Percentiles rank a stretch among this genome's conserved stretches.
Evolutionary conservation across 345 rosid genomes (phyloP).

Genomic region (Gossypium rotundifolium): DNA sequence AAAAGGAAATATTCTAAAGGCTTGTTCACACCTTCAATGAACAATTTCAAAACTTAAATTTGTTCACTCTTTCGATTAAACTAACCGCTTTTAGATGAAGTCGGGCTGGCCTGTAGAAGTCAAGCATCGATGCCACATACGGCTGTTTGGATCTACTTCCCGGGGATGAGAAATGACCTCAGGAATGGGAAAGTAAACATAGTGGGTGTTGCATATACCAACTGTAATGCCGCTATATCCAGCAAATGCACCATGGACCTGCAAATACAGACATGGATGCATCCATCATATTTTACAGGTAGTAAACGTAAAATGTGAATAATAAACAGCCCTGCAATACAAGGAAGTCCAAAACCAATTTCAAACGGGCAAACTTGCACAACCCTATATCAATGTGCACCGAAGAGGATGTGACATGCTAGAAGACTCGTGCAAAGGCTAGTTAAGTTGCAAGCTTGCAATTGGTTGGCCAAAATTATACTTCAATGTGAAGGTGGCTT

Average conservation of each 20-base stretch:
- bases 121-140: slow-evolving; percentile 99
- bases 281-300: not conserved
- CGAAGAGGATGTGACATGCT: not conserved
- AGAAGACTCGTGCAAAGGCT: not conserved
- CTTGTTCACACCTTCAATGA: not conserved
- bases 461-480: not conserved
- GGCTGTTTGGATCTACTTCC: slow-evolving; percentile 86
- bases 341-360: not conserved
- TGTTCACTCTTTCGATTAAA: not conserved
- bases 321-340: not conserved
- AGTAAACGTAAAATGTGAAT: not conserved
- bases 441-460: not conserved
- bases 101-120: slow-evolving; percentile 97
- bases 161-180: slow-evolving; percentile 86
- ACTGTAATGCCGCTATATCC: slow-evolving; percentile 94
- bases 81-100: slow-evolving; percentile 36
- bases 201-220: slow-evolving; percentile 94
- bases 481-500: not conserved
- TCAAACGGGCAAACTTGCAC: not conserved
- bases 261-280: slow-evolving; percentile 12
- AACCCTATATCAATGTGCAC: not conserved
- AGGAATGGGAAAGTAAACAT: slow-evolving; percentile 88
- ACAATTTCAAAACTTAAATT: not conserved
- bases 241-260: slow-evolving; percentile 98
- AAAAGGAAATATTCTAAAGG: not conserved